Evolutionary conservation across 1,139 yeast genomes (phyloP), one percentile per base, ranked within the genome.

Genomic region (Pneumocystis carinii): DNA sequence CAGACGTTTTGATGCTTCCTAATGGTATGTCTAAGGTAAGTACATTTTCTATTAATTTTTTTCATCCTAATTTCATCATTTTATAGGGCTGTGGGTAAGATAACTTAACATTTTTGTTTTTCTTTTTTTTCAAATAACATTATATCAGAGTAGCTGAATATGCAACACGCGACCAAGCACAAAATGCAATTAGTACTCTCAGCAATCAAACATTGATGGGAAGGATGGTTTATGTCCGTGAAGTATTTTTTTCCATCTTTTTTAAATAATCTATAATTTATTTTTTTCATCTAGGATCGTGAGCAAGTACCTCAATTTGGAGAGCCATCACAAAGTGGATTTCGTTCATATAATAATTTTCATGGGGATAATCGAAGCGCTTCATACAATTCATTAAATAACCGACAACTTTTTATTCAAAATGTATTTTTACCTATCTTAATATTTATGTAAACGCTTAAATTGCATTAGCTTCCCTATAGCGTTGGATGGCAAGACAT

Each of bases 171-270:
- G 85, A 81, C 29, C 88, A 84, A 65, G 97, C 90, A 2, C 81
- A 79, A 64, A 79, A 77, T 53, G 97, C 97, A 32, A 89, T 92
- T 68, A 77, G 78, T 63, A 79, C 82, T 69, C 85, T 81, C 71
- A 87, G 88, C 74, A 86, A 87, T 71, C 78, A 82, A 41, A 80
- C 78, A 62, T 81, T 86, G 68, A 77, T 79, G 72, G 96, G 92
- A 17, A 84, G 98, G 72, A 85, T 84, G 70, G 86, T 92, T 60
- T 90, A 87, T 75, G 95, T 92, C 8, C 85, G 97, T 75, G 95
- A 86, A 74, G 95, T 87, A 62, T 12, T 64, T 19, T 19, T 39
- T 17, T 19, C n/a, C 8, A 32, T 61, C 71, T 81, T 84, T 84
- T 72, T 41, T 10, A 66, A 48, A 63, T 59, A 61, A 64, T 58